Conservation (phyloP, 2,329 filamentous ascomycete species). For the Ilyonectria sp. region DNA sequence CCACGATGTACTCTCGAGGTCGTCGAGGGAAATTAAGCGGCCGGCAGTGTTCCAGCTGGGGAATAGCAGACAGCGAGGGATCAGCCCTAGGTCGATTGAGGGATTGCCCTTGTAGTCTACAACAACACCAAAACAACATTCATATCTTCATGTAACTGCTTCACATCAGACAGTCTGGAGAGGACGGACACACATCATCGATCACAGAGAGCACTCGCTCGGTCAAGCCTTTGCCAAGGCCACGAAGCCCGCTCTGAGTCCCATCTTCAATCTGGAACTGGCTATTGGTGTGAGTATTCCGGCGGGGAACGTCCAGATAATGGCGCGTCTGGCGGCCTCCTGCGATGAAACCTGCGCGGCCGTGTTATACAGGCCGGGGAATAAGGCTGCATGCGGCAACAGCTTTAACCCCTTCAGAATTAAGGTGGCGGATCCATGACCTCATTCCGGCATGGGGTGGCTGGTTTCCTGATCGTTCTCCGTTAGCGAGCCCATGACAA, state of each 20-base stretch:
- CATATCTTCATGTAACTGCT: too few relatives aligned
- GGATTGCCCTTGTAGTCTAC: not conserved
- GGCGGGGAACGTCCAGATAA: not conserved
- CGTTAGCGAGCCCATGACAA: not conserved
- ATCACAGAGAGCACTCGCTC: not conserved
- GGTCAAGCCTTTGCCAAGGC: not conserved
- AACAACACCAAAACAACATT: too few relatives aligned
- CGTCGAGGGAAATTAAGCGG: conserved; percentile 21
- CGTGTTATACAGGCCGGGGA: not conserved
- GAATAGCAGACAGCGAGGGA: not conserved
- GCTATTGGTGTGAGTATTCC: not conserved
- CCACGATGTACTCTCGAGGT: conserved; percentile 22
- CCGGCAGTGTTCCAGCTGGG: conserved; percentile 14
- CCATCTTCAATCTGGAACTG: not conserved
- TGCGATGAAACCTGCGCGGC: not conserved
- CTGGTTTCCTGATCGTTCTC: not conserved
- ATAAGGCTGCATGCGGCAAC: not conserved
- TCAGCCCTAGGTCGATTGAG: not conserved
- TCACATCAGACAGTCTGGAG: too few relatives aligned
- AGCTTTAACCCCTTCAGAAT: not conserved
- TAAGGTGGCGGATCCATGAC: not conserved
- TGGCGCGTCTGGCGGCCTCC: not conserved
- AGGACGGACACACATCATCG: not conserved
- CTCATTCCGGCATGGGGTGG: not conserved
- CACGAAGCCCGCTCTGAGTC: too few relatives aligned